phyloP scores from a whole-genome alignment of 371 early-diverging fungal genomes.

The Nematocida minor region DNA sequence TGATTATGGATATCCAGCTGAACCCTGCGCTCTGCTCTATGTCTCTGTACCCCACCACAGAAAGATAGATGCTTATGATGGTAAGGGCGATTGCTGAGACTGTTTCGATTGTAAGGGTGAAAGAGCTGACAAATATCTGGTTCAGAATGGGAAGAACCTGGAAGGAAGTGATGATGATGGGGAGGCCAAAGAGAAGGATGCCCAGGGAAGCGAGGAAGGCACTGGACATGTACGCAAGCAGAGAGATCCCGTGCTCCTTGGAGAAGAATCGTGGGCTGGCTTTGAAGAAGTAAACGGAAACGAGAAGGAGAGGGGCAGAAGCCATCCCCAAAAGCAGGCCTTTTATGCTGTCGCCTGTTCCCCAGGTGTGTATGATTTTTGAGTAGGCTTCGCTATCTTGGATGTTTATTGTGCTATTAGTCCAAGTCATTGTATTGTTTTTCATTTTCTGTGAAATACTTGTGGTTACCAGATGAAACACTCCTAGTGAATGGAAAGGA shows the following conservation, averaged over 20 bases:
- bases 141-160: slow-evolving; percentile 38
- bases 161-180: slow-evolving; percentile 17
- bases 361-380: not conserved
- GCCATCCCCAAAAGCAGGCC: slow-evolving; percentile 33
- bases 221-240: slow-evolving; percentile 14
- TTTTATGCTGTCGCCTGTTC: slow-evolving; percentile 5
- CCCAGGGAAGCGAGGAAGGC: slow-evolving; percentile 9
- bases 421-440: not conserved
- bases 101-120: slow-evolving; percentile 1
- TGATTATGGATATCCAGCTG: not conserved
- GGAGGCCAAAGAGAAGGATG: not conserved
- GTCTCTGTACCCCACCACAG: slow-evolving; percentile 18
- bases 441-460: too few relatives aligned
- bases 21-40: not conserved
- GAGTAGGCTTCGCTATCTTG: not conserved
- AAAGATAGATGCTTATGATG: slow-evolving; percentile 22
- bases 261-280: slow-evolving; percentile 40
- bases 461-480: too few relatives aligned
- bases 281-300: slow-evolving; percentile 48
- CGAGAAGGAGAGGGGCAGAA: slow-evolving; percentile 20
- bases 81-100: slow-evolving; percentile 1
- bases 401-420: not conserved
- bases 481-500: too few relatives aligned
- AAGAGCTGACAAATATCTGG: slow-evolving; percentile 42
- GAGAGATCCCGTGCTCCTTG: slow-evolving; percentile 20